Conservation (phyloP, 495 filamentous ascomycete genomes). For the Geoglossum glabrum region DNA sequence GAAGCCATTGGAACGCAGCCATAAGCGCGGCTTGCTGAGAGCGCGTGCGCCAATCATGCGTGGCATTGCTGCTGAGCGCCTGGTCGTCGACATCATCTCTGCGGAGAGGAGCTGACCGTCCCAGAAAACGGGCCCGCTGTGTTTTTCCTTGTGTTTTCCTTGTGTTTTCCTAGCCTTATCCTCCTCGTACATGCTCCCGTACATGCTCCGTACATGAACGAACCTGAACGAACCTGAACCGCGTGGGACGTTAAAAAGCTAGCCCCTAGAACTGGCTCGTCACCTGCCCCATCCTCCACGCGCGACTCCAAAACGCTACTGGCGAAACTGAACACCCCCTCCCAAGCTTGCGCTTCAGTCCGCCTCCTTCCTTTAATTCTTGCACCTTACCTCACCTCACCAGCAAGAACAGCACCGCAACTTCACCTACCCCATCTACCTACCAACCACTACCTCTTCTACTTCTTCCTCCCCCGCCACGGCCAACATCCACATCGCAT, state of each 20-base stretch:
- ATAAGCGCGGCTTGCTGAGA: not conserved
- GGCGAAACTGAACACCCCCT: not conserved
- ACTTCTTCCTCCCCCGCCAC: not conserved
- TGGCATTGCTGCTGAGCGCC: not conserved
- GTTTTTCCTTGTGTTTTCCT: no score
- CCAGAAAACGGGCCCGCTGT: not conserved
- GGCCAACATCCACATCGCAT: not conserved
- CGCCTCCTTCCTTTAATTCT: conserved; percentile 1
- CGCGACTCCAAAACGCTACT: not conserved
- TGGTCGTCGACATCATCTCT: not conserved
- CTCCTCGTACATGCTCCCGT: not conserved
- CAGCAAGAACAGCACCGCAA: not conserved
- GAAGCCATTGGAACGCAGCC: not conserved
- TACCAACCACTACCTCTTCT: not conserved
- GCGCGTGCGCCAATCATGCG: not conserved
- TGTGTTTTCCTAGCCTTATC: not conserved
- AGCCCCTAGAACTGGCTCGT: not conserved
- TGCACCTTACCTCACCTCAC: not conserved
- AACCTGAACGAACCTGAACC: not conserved
- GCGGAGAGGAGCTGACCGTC: not conserved
- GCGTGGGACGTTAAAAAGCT: not conserved
- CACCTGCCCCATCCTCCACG: conserved; percentile 1
- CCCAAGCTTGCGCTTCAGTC: not conserved
- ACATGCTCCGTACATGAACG: not conserved
- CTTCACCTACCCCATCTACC: not conserved